Percentiles rank a stretch among this genome's conserved stretches.
phyloP scores from a whole-genome alignment of 768 basidiomycete species.

The Leccinum arenicola region DNA sequence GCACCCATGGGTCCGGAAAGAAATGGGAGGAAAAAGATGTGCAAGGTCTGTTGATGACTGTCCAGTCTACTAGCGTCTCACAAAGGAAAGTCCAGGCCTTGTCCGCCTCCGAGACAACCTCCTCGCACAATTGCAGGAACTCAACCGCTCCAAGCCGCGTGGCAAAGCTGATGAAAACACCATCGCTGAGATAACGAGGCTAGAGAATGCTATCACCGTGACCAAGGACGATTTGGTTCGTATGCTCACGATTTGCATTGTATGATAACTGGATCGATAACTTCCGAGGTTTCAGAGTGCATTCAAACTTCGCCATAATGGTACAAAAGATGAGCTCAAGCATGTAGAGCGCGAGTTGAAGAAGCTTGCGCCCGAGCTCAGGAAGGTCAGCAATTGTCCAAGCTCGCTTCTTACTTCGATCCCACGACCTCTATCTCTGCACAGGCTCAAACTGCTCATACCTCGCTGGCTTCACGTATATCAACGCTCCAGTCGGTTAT shows the following conservation, averaged over 20 bases:
- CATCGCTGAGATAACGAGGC: constrained; percentile 68
- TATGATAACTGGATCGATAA: neutral
- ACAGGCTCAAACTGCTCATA: constrained; percentile 55
- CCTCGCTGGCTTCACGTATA: constrained; percentile 53
- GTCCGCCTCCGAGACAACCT: constrained; percentile 68
- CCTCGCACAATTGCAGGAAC: constrained; percentile 72
- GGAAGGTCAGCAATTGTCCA: constrained; percentile 47
- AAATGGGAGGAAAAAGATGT: constrained; percentile 97
- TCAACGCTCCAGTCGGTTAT: constrained; percentile 55
- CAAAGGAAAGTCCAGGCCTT: constrained; percentile 34
- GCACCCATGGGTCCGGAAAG: constrained; percentile 69
- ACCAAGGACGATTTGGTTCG: constrained; percentile 81
- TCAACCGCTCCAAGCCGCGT: constrained; percentile 82
- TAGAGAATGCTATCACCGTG: constrained; percentile 73
- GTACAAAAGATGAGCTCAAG: constrained; percentile 82
- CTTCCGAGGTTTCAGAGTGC: constrained; percentile 51
- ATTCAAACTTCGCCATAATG: constrained; percentile 69
- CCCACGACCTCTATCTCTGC: neutral
- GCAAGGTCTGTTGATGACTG: constrained; percentile 51
- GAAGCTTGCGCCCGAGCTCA: constrained; percentile 62
- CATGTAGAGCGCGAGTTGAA: constrained; percentile 72
- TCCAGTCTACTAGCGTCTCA: constrained; percentile 26
- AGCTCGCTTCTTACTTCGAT: neutral
- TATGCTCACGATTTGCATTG: neutral
- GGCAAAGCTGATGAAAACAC: constrained; percentile 80